phyloP scores from a whole-genome alignment of 306 rosid genomes.

The Pyrus bretschneideri region DNA sequence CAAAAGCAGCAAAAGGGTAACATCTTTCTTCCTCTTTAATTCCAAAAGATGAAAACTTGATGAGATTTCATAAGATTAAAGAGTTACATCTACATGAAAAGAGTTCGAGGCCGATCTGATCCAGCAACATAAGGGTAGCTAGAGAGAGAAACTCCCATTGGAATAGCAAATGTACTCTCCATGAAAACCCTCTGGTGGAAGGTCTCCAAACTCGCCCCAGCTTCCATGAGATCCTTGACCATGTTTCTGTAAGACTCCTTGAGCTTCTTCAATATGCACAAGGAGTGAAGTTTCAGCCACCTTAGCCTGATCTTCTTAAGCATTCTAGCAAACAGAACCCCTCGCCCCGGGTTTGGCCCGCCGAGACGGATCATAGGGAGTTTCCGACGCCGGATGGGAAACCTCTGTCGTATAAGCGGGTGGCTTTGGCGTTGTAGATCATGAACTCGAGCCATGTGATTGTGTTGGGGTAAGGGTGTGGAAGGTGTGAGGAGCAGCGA shows the following conservation, averaged over 20 bases:
- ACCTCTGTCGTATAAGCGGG: conserved; percentile 6
- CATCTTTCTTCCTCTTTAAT: background rate
- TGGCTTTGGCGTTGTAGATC: conserved; percentile 8
- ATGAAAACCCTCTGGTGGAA: conserved; percentile 48
- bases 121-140: conserved; percentile 35
- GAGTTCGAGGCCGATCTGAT: conserved; percentile 33
- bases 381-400: conserved; percentile 34
- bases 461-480: background rate
- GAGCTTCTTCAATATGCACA: conserved; percentile 34
- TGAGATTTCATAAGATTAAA: background rate
- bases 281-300: conserved; percentile 51
- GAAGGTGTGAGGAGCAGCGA: background rate
- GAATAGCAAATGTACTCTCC: conserved; percentile 59
- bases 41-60: background rate
- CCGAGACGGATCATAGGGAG: conserved; percentile 40
- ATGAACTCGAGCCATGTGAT: conserved; percentile 34
- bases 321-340: conserved; percentile 7
- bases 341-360: conserved; percentile 35
- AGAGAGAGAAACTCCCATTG: conserved; percentile 46
- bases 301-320: conserved; percentile 36
- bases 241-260: conserved; percentile 33
- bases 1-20: background rate
- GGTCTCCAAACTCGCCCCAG: conserved; percentile 36
- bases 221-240: conserved; percentile 42
- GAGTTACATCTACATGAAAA: conserved; percentile 23